phyloP scores from a whole-genome alignment of 2,329 filamentous ascomycete genomes.

The Torrubiellomyces zombiae region DNA sequence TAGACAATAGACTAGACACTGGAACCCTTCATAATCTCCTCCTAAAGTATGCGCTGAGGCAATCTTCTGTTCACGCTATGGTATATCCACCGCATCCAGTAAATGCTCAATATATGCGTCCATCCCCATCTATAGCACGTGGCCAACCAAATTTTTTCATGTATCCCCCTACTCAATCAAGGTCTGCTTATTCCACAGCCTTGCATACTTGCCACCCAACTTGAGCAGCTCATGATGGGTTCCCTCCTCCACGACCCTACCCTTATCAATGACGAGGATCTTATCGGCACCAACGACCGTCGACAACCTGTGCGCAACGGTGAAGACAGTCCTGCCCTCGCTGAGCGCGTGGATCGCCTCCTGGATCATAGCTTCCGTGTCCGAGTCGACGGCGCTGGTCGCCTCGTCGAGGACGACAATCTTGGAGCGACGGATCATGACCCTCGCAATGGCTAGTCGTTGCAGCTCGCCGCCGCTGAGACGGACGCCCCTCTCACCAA shows the following conservation, averaged over 20 bases:
- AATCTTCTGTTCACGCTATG: no score
- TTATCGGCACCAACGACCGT: conserved; percentile 29
- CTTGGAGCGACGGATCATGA: conserved; percentile 11
- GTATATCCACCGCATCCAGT: no score
- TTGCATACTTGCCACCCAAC: conserved; percentile 29
- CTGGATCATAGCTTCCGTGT: conserved; percentile 28
- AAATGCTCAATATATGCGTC: no score
- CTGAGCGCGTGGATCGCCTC: conserved; percentile 26
- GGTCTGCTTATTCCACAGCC: conserved; percentile 32
- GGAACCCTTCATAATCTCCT: no score
- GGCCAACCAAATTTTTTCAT: no score
- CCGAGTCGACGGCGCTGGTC: conserved; percentile 29
- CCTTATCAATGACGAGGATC: conserved; percentile 35
- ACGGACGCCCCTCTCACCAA: conserved; percentile 31
- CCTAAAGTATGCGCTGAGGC: no score
- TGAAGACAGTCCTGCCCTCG: conserved; percentile 31
- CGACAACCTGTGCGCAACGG: conserved; percentile 28
- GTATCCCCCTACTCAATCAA: neutral
- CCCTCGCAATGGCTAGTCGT: conserved; percentile 28
- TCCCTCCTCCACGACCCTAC: conserved; percentile 33
- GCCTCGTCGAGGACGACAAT: conserved; percentile 29
- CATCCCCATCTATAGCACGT: no score
- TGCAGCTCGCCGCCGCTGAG: conserved; percentile 35
- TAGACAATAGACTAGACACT: no score
- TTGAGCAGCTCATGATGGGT: conserved; percentile 30